Conservation (phyloP, 805 yeast genomes). For the Schizosaccharomyces octosporus region DNA sequence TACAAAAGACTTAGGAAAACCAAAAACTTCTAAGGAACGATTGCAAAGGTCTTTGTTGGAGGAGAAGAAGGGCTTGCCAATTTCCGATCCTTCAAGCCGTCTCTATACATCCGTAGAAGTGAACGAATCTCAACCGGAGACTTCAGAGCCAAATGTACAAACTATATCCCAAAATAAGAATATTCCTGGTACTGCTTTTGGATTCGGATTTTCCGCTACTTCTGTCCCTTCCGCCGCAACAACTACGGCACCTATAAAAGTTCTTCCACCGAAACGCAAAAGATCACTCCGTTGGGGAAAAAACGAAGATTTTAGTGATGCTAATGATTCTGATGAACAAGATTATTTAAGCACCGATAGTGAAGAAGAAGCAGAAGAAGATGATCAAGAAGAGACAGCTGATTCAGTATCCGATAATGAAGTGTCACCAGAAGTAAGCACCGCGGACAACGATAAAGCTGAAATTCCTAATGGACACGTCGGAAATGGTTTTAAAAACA, state of each 20-base stretch:
- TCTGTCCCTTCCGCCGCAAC: background rate
- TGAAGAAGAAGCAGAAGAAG: background rate
- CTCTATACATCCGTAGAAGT: constrained; percentile 22
- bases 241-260: background rate
- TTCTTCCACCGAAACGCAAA: background rate
- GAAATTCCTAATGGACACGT: constrained; percentile 7
- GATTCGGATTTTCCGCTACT: background rate
- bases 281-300: background rate
- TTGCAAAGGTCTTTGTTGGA: constrained; percentile 50
- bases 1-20: constrained; percentile 52
- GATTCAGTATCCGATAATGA: too few relatives aligned
- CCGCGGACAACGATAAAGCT: background rate
- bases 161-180: background rate
- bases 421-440: too few relatives aligned
- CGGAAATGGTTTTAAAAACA: constrained; percentile 11
- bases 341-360: constrained; percentile 1
- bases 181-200: background rate
- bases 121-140: background rate
- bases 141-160: background rate
- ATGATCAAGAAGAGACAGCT: background rate
- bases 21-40: constrained; percentile 39
- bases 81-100: constrained; percentile 32
- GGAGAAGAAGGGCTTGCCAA: constrained; percentile 43
- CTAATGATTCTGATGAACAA: constrained; percentile 5
- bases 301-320: background rate